Base-by-base conservation (phyloP, 2,329 filamentous ascomycete species). In the Fusarium phyllophilum region DNA sequence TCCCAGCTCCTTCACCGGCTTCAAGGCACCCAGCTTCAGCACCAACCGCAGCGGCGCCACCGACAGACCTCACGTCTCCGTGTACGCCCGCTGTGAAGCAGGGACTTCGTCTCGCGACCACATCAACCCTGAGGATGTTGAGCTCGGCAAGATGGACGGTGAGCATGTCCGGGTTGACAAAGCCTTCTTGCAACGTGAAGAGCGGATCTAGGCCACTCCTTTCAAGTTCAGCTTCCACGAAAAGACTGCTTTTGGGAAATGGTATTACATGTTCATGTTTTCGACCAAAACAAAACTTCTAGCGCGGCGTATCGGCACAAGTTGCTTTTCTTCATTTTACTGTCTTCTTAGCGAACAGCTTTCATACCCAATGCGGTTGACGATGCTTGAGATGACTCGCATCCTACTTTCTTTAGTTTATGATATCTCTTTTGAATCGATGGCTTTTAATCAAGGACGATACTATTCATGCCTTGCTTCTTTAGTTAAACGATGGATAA, bases 171-270 rank as follows among this genome's bases (percentile, higher is more conserved):
- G 76, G 15, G 75, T 83, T 29, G 74, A 83, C 29, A 78, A 71
- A 29, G 75, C 80, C 49, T 62, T 83, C 26, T 69, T 78, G n/a
- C 79, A 80, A 56, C 79, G 74, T 33, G 80, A 82, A 51, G 79
- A 83, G 59, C 73, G 78, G 39, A 62, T 80, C 68, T 79, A 80
- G 52, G 7, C 34, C 44, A 9, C 29, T 31, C 38, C 39, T 33
- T 54, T 38, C 14, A 36, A 17, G 17, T 51, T 51, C 14, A 36
- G 29, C 22, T 38, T 51, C 45, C 48, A 38, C 46, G 26, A 44
- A 68, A 66, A 44, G 51, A 29, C 66, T 46, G 31, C n/a, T 54
- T 72, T 70, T 39, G 45, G 57, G 48, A 70, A 51, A 68, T 63
- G 59, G 42, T 13, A 41, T 62, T 71, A 29, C 36, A 61, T 44